Evolutionary conservation across 140 eudicot genomes (phyloP).

Genomic region (Bidens hawaiensis): DNA sequence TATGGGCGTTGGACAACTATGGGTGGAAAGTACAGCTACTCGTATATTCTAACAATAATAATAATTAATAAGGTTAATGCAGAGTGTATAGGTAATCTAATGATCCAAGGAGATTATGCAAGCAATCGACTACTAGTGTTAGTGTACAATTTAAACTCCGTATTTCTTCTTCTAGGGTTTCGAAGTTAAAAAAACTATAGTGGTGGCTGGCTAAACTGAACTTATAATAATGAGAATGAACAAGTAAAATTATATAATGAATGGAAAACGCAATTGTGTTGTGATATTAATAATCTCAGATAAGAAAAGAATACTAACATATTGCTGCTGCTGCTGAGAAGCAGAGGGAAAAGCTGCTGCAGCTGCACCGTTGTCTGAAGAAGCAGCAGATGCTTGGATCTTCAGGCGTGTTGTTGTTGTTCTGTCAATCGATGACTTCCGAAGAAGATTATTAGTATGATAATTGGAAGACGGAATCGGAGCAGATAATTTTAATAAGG

Average conservation of each 20-base stretch:
- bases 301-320: constrained; percentile 29
- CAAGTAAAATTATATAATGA: not conserved
- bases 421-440: not conserved
- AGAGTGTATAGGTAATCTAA: too few species aligned
- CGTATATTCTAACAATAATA: too few species aligned
- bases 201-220: not conserved
- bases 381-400: constrained; percentile 28
- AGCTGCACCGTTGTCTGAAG: constrained; percentile 27
- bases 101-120: constrained; percentile 6
- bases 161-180: constrained; percentile 14
- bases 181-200: not conserved
- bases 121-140: not conserved
- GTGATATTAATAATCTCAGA: not conserved
- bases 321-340: too few species aligned
- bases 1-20: too few species aligned
- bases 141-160: too few species aligned
- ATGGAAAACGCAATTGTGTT: too few species aligned
- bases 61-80: too few species aligned
- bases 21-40: too few species aligned
- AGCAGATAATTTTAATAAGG: constrained; percentile 20
- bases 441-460: not conserved
- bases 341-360: constrained; percentile 23
- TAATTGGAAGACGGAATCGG: constrained; percentile 11
- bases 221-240: not conserved
- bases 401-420: not conserved